Evolutionary conservation across 345 rosid genomes (phyloP), one percentile per base, ranked within the genome.

Genomic region (Eutrema heterophyllum): DNA sequence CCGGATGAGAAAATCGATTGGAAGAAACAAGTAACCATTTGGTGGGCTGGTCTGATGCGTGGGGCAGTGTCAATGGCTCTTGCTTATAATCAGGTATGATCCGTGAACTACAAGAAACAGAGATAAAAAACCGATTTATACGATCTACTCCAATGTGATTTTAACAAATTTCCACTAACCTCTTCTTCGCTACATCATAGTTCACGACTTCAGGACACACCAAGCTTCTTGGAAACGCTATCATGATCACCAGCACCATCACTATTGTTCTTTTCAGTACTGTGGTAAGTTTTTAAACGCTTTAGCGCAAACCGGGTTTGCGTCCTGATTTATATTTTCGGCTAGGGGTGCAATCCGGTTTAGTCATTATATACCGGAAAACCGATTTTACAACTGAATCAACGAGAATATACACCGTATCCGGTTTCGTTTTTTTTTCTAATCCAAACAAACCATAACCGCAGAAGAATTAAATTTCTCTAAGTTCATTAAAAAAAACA

Each of bases 21-120:
- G 7, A 90, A 81, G 81, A 90, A 88, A 82, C 98, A 89, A 78
- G 98, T 89, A 63, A 85, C 87, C 46, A 89, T 94, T 75, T 94
- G 98, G 98, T 91, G 98, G 98, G 97, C 98, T 30, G 98, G 98
- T 71, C 87, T 94, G 18, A 94, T 91, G 96, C 97, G 98, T 13
- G 97, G 97, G 43, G 92, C 97, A 64, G 97, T 95, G 41, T 95
- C 99, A 4, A 85, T 95, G 90, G 99, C 99, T 51, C 99, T 95
- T 67, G 97, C 99, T 75, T 95, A 91, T 79, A 92, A 92, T 76
- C 92, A 92, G 93, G 99, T 87, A 80, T 4, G 46, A 48, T 26
- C 40, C 43, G 11, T 66, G 60, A 36, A 24, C 53, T 15, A 62
- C 55, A 64, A 9, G 57, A 54, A 26, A 61, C 51, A 44, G 2